Conservation (phyloP, 345 rosid species). For the Theobroma cacao region DNA sequence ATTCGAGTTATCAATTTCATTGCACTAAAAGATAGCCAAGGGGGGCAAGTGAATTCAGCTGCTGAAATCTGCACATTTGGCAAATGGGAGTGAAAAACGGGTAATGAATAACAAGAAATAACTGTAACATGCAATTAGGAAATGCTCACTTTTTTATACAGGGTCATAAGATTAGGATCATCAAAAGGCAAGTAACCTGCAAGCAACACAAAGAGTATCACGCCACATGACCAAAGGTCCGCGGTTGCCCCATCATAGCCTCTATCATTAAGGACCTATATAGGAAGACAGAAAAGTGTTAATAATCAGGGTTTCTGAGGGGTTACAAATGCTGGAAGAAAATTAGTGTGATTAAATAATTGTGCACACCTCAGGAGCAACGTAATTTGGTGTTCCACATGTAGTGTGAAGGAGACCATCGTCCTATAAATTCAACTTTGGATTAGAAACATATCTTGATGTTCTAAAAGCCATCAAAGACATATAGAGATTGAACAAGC, state of each 20-base stretch:
- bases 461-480: conserved; percentile 4
- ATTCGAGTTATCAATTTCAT: conserved; percentile 84
- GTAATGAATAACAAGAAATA: conserved; percentile 14
- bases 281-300: conserved; percentile 3
- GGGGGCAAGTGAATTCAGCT: conserved; percentile 91
- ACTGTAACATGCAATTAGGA: conserved; percentile 9
- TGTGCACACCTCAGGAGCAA: conserved; percentile 87
- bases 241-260: conserved; percentile 98
- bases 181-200: conserved; percentile 99
- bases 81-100: conserved; percentile 17
- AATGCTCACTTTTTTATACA: conserved; percentile 90
- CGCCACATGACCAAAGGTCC: conserved; percentile 98
- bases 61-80: conserved; percentile 61
- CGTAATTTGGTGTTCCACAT: conserved; percentile 98
- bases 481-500: not conserved
- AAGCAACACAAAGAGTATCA: conserved; percentile 90
- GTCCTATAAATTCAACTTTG: conserved; percentile 45
- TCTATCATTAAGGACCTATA: conserved; percentile 89
- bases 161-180: conserved; percentile 92
- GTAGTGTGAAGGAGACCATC: conserved; percentile 98
- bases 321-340: not conserved
- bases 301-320: not conserved
- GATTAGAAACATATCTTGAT: conserved; percentile 20
- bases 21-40: conserved; percentile 88
- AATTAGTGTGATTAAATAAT: conserved; percentile 10